phyloP scores from a whole-genome alignment of 371 early-diverging fungal species.

The Conidiobolus incongruus region DNA sequence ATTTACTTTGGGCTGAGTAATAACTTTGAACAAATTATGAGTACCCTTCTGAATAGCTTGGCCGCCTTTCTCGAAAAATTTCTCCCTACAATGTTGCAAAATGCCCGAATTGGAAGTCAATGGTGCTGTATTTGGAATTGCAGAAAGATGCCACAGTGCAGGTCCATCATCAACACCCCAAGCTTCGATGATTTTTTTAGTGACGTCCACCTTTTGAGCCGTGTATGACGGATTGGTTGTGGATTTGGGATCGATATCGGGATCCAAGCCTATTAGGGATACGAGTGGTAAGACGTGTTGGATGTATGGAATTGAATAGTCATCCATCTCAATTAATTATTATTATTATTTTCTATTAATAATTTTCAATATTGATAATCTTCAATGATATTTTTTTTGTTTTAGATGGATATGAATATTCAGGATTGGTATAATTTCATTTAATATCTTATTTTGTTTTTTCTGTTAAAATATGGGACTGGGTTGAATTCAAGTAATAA shows the following conservation, averaged over 20 bases:
- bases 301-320: neutral
- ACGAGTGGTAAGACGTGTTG: slow-evolving; percentile 1
- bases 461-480: too few relatives aligned
- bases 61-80: neutral
- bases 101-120: neutral
- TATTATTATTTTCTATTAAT: too few relatives aligned
- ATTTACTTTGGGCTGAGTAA: neutral
- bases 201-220: neutral
- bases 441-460: too few relatives aligned
- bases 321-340: too few relatives aligned
- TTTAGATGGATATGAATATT: too few relatives aligned
- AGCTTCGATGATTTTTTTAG: neutral
- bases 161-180: neutral
- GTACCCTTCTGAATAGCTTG: neutral
- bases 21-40: neutral
- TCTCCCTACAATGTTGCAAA: neutral
- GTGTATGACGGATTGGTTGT: neutral
- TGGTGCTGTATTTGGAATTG: neutral
- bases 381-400: too few relatives aligned
- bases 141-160: too few relatives aligned
- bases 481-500: too few relatives aligned
- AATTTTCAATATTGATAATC: too few relatives aligned
- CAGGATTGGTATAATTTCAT: too few relatives aligned
- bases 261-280: neutral
- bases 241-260: too few relatives aligned